Base-by-base conservation (phyloP, 2,329 filamentous ascomycete species). In the Ascocoryne sarcoides region DNA sequence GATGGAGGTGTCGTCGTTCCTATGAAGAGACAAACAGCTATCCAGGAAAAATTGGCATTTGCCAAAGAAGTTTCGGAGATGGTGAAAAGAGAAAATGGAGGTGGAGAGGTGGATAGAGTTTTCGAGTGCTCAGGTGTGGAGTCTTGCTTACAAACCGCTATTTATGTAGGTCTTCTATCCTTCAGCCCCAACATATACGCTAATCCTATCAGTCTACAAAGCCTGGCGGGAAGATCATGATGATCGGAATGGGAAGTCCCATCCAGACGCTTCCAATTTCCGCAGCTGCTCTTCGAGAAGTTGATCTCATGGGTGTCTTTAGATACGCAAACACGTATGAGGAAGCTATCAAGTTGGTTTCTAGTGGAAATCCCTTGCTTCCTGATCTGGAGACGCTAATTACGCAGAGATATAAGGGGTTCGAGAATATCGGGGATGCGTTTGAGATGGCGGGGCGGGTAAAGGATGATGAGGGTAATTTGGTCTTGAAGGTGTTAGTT, bases 241-340 rank as follows among this genome's bases (percentile, higher is more conserved):
- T 87, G 53, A 81, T 88, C 20, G 83, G 83, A 42, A 88, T 88
- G 82, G 83, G 83, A 32, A 82, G 73, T 9, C 82, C 83, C 0
- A 73, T 86, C 40, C 81, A 86, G 60, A 86, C 80, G 0, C 69
- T 88, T 3, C 82, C 82, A 2, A 68, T 89, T 40, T 83, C 79
- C 5, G 79, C 80, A 7, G 82, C 82, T 2, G 79, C 82, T 20
- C 67, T 85, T n/a, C 73, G 82, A 37, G 83, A 89, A 62, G 76
- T 88, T 35, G 83, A 88, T 56, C 77, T 88, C 16, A 64, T 85
- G 8, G 82, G 82, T 32, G 79, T 85, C 28, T 86, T 88, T 65
- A 72, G 83, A 37, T 88, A 88, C 51, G 80, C 80, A 18, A 82
- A 95, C 68, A 94, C 86, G 9, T 96, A 90, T 84, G 88, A 87